Evolutionary conservation across 306 rosid species (phyloP).

Genomic region (Hippophae gyantsensis): DNA sequence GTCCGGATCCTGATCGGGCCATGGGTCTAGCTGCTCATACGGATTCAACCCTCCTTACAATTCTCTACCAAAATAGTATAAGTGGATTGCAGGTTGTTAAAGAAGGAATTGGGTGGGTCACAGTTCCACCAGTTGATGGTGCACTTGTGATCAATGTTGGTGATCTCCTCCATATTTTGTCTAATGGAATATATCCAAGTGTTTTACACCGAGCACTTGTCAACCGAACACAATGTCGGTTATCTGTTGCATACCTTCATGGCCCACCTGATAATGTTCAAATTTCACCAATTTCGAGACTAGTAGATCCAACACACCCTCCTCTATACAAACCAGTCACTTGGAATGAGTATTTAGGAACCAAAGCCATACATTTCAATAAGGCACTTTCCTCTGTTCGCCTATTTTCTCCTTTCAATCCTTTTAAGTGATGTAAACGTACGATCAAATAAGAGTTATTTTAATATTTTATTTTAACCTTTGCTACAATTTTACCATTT

Average conservation of each 20-base stretch:
- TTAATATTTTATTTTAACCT: no score
- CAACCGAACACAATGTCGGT: slow-evolving; percentile 45
- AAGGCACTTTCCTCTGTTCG: slow-evolving; percentile 47
- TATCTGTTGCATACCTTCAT: slow-evolving; percentile 48
- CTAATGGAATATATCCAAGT: slow-evolving; percentile 52
- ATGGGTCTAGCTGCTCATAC: slow-evolving; percentile 80
- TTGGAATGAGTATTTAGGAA: slow-evolving; percentile 71
- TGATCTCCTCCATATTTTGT: slow-evolving; percentile 54
- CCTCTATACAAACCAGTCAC: slow-evolving; percentile 56
- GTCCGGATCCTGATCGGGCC: slow-evolving; percentile 76
- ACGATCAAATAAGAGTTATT: no score
- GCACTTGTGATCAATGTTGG: slow-evolving; percentile 51
- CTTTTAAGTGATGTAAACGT: neutral
- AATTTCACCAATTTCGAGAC: slow-evolving; percentile 45
- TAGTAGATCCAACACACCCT: slow-evolving; percentile 50
- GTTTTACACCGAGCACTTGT: slow-evolving; percentile 58
- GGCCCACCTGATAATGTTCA: slow-evolving; percentile 43
- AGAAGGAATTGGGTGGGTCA: slow-evolving; percentile 57
- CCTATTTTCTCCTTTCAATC: slow-evolving; percentile 27
- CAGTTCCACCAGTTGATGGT: slow-evolving; percentile 27
- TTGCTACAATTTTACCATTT: no score
- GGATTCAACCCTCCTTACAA: slow-evolving; percentile 58
- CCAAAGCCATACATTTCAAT: slow-evolving; percentile 60
- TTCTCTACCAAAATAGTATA: slow-evolving; percentile 48
- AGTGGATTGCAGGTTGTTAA: slow-evolving; percentile 53